Base-by-base conservation (phyloP, 2,329 filamentous ascomycete species). In the Byssoonygena ceratinophila region DNA sequence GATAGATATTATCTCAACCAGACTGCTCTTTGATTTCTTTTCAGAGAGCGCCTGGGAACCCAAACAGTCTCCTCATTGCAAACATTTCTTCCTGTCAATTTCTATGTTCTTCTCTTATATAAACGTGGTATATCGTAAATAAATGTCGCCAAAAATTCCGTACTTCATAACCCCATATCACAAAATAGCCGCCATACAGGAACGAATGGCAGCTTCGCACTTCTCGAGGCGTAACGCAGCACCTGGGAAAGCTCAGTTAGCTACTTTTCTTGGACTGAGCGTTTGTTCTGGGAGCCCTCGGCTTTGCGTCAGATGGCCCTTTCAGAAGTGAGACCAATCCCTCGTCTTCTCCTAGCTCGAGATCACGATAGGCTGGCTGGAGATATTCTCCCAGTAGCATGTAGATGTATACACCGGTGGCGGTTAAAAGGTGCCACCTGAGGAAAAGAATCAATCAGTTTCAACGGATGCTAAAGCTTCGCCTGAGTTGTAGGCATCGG, bases 381-480 rank as follows among this genome's bases (percentile, higher is more conserved):
- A 56, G 47, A 31, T 54, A 56, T 47, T 56, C 54, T 22, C 46
- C 54, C 23, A 52, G 23, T 4, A 56, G 34, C 54, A 56, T 56
- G 39, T 45, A 46, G 8, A 56, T 45, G 29, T 56, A 56, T 12
- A 56, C 54, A n/a, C 54, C 54, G 12, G 39, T 32, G 12, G 52
- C 54, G 25, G 54, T 56, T 16, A 56, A 39, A 31, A 54, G 40
- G 45, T 56, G 54, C 54, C 61, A 63, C 54, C 54, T 56, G 37
- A 22, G 23, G 18, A n/a, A n/a, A n/a, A 16, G 25, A 16, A 53
- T 37, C 25, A 29, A 41, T 43, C 32, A 47, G 23, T 46, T 51
- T 27, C 37, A 22, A 31, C 4, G 8, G 23, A 36, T 20, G 3
- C 34, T 8, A 31, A 8, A n/a, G n/a, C n/a, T n/a, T n/a, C n/a